A percentile compares a stretch with the other conserved stretches of the same genome.
phyloP scores from a whole-genome alignment of 23 red algal species.

The Gracilaria vermiculophylla region DNA sequence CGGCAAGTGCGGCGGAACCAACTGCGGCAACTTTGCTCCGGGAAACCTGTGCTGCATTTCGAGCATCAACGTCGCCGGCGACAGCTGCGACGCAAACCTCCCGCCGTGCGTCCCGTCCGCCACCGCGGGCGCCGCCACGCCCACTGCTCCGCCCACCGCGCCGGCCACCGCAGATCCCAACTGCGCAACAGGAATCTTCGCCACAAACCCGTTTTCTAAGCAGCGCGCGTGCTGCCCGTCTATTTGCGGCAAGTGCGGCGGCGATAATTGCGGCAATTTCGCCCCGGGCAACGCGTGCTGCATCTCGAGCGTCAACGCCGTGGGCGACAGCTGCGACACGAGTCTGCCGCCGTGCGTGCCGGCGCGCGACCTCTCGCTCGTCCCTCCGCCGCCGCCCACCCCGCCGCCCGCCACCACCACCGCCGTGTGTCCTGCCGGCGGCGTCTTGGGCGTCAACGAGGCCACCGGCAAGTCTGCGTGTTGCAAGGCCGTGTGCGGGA shows the following conservation, averaged over 20 bases:
- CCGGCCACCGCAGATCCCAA: slow-evolving; percentile 22
- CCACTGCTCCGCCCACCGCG: not conserved
- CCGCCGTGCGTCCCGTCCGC: slow-evolving; percentile 51
- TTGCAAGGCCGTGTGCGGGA: slow-evolving; percentile 16
- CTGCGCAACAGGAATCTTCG: slow-evolving; percentile 44
- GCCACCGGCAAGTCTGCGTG: not conserved
- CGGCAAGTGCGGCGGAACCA: slow-evolving; percentile 46
- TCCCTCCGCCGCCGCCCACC: not conserved
- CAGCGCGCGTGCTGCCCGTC: slow-evolving; percentile 49
- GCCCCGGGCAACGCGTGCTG: slow-evolving; percentile 40
- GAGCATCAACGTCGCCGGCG: not conserved
- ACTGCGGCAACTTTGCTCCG: slow-evolving; percentile 20
- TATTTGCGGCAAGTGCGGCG: slow-evolving; percentile 48
- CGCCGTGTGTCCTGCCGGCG: not conserved
- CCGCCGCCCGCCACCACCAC: not conserved
- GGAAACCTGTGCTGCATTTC: slow-evolving; percentile 54
- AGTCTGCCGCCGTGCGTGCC: slow-evolving; percentile 52
- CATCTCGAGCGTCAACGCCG: slow-evolving; percentile 28
- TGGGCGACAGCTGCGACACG: slow-evolving; percentile 19
- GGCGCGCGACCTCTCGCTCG: slow-evolving; percentile 17
- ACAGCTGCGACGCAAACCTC: slow-evolving; percentile 22
- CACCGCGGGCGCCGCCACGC: not conserved
- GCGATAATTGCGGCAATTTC: slow-evolving; percentile 3
- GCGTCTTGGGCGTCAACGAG: slow-evolving; percentile 12
- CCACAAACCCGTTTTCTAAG: slow-evolving; percentile 5